Evolutionary conservation across 176 grass and related monocot species (phyloP).

Genomic region (Avena sativa): DNA sequence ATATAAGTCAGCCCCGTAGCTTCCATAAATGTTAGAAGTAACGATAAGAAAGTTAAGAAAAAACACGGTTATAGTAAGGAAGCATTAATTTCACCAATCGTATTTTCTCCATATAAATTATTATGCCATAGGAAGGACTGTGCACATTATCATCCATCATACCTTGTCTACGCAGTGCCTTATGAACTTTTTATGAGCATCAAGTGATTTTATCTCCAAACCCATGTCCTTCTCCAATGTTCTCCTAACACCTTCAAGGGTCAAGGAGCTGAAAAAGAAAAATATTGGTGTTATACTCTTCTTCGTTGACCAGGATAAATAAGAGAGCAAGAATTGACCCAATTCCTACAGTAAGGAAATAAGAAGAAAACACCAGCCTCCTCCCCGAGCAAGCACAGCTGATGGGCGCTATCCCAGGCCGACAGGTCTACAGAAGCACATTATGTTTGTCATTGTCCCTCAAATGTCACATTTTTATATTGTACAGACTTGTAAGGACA

Average conservation of each 20-base stretch:
- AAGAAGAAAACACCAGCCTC: neutral
- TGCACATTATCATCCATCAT: constrained; percentile 22
- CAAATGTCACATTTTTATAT: neutral
- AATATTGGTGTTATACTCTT: neutral
- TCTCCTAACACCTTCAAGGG: constrained; percentile 93
- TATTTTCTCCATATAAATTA: constrained; percentile 30
- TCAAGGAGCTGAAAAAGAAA: constrained; percentile 70
- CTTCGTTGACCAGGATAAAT: neutral
- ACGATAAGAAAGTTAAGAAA: neutral
- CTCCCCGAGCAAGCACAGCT: neutral
- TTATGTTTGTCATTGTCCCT: neutral
- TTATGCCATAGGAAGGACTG: neutral
- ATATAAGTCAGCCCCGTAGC: neutral
- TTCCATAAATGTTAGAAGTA: neutral
- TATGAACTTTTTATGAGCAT: constrained; percentile 85
- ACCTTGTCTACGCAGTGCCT: constrained; percentile 92
- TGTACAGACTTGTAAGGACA: neutral
- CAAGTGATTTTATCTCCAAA: constrained; percentile 76
- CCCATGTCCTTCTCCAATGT: constrained; percentile 78
- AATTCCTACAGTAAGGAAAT: constrained; percentile 7
- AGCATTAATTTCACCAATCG: neutral
- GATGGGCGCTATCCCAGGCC: neutral
- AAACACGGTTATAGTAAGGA: neutral
- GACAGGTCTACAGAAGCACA: neutral
- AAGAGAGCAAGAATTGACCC: constrained; percentile 5